These are phyloP conservation scores for Diaporthe helianthi DNA, from an alignment of 2,329 filamentous ascomycete genomes.

Conservation along the genomic window DNA sequence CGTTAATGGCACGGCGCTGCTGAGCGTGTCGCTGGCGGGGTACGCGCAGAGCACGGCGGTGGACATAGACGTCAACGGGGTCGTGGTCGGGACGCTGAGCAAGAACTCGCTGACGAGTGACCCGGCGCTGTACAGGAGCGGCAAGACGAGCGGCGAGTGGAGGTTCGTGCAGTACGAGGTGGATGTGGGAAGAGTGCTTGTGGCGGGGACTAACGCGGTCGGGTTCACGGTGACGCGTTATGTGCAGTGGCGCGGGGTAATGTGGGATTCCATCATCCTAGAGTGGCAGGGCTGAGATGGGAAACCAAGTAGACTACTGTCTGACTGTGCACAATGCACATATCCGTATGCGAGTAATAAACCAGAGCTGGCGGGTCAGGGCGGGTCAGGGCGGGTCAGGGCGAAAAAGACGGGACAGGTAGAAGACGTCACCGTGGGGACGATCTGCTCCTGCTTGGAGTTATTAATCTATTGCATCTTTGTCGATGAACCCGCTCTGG, in stretches of 20 bases:
- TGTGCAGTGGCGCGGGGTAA: conserved; percentile 41
- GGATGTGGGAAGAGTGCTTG: conserved; percentile 34
- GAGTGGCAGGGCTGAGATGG: conserved; percentile 39
- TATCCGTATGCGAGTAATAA: no score
- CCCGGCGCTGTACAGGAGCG: conserved; percentile 55
- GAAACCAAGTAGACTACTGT: no score
- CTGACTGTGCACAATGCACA: no score
- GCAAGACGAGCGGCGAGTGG: conserved; percentile 56
- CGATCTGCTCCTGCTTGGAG: not conserved
- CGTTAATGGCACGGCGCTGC: conserved; percentile 42
- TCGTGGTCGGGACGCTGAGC: conserved; percentile 50
- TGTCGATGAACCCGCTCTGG: not conserved
- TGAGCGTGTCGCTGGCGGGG: conserved; percentile 53
- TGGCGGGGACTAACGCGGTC: conserved; percentile 39
- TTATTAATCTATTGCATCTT: conserved; percentile 2
- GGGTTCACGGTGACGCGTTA: conserved; percentile 40
- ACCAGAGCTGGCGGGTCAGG: no score
- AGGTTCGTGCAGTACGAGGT: conserved; percentile 50
- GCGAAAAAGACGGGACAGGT: not conserved
- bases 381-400: not conserved
- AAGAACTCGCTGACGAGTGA: conserved; percentile 48
- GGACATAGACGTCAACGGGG: conserved; percentile 50
- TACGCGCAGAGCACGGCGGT: conserved; percentile 56
- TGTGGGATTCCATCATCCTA: conserved; percentile 41
- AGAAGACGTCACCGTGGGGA: not conserved